Conservation (phyloP, 768 basidiomycete genomes). For the Psilocybe azurescens region DNA sequence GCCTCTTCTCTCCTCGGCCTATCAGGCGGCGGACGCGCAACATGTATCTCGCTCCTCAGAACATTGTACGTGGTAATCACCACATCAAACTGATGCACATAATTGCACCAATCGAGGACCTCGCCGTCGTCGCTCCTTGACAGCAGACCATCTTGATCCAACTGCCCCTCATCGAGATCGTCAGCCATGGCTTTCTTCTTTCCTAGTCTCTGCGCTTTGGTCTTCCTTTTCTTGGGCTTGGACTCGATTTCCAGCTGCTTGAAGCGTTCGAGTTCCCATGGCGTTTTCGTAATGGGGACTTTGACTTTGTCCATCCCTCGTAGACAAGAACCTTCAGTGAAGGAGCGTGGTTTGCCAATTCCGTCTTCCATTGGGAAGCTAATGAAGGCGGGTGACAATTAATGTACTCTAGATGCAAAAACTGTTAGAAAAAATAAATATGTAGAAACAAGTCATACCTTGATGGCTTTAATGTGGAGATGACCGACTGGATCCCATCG, state of each 20-base stretch:
- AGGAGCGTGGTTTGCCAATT: slow-evolving; percentile 77
- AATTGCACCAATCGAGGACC: slow-evolving; percentile 63
- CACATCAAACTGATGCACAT: slow-evolving; percentile 75
- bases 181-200: slow-evolving; percentile 23
- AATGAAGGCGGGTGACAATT: slow-evolving; percentile 86
- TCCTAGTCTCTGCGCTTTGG: slow-evolving; percentile 19
- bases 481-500: slow-evolving; percentile 66
- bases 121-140: slow-evolving; percentile 33
- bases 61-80: slow-evolving; percentile 81
- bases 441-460: slow-evolving; percentile 45
- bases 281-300: slow-evolving; percentile 53
- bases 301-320: slow-evolving; percentile 75
- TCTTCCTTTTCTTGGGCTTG: slow-evolving; percentile 25
- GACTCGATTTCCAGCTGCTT: slow-evolving; percentile 26
- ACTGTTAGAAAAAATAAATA: not conserved
- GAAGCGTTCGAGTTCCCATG: slow-evolving; percentile 41
- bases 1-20: slow-evolving; percentile 75
- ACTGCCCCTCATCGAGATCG: slow-evolving; percentile 19
- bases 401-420: slow-evolving; percentile 67
- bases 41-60: slow-evolving; percentile 72
- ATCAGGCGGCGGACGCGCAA: slow-evolving; percentile 74
- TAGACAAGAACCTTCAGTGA: slow-evolving; percentile 79
- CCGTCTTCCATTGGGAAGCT: slow-evolving; percentile 86
- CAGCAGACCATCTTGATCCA: slow-evolving; percentile 26
- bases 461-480: slow-evolving; percentile 72